Evolutionary conservation across 2,329 filamentous ascomycete genomes (phyloP), one percentile per base, ranked within the genome.

Genomic region (Microdochium trichocladiopsis): DNA sequence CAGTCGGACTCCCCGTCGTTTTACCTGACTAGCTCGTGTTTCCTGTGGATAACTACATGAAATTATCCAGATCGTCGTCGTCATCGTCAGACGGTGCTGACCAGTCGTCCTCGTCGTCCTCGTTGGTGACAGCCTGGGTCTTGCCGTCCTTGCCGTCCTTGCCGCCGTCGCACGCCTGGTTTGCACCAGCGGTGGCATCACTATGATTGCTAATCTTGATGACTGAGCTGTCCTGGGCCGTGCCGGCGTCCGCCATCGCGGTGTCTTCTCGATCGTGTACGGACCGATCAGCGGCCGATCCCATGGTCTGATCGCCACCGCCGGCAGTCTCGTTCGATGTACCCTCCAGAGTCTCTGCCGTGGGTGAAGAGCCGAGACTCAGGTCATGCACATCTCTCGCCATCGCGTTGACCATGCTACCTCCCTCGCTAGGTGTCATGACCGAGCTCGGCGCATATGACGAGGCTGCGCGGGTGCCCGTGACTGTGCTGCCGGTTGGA

Each of bases 211-310:
- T 22, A n/a, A n/a, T n/a, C 8, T 45, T 22, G n/a, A 9, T 45
- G 8, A 16, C 21, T n/a, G 6, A 9, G 37, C 21, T 45, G 37
- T 8, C 21, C 25, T 75, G 73, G 14, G 58, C 60, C 3, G 61
- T 59, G n/a, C 37, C n/a, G 9, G 21, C 37, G 37, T 45, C 37
- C n/a, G 16, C 21, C 37, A 45, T 45, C 9, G 37, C n/a, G 9
- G n/a, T 22, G 37, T 45, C 37, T n/a, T n/a, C n/a, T n/a, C n/a
- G n/a, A n/a, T n/a, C n/a, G n/a, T n/a, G n/a, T n/a, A n/a, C n/a
- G n/a, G n/a, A n/a, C n/a, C n/a, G n/a, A n/a, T n/a, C n/a, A n/a
- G n/a, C n/a, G n/a, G n/a, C n/a, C n/a, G n/a, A n/a, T n/a, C n/a
- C n/a, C n/a, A n/a, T n/a, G n/a, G n/a, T n/a, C n/a, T n/a, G n/a